These are phyloP conservation scores for Alliaria petiolata DNA, from an alignment of 345 rosid species.

Conservation along the genomic window DNA sequence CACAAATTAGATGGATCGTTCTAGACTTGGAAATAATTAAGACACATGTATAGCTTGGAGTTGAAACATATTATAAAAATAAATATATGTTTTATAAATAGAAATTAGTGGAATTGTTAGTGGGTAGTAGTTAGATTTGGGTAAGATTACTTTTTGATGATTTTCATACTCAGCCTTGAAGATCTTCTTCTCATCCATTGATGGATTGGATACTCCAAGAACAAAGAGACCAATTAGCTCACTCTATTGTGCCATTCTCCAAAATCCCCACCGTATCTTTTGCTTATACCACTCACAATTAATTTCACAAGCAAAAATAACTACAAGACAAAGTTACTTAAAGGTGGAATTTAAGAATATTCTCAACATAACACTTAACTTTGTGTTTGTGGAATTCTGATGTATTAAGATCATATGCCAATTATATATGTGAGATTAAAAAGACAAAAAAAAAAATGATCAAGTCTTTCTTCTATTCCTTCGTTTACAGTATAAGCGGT, in stretches of 20 bases:
- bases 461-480: neutral
- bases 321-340: conserved; percentile 11
- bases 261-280: conserved; percentile 14
- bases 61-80: neutral
- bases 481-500: neutral
- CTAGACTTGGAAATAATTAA: conserved; percentile 14
- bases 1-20: conserved; percentile 3
- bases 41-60: conserved; percentile 24
- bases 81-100: neutral
- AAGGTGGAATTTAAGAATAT: conserved; percentile 22
- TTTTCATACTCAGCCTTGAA: conserved; percentile 23
- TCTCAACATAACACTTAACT: conserved; percentile 5
- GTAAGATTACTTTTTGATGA: conserved; percentile 25
- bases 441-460: too few species aligned
- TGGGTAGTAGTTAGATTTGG: conserved; percentile 37
- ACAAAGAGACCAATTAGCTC: conserved; percentile 25
- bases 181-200: conserved; percentile 36
- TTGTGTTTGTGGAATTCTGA: neutral
- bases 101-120: conserved; percentile 31
- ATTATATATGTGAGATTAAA: neutral
- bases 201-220: conserved; percentile 29
- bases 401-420: neutral
- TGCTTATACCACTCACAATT: conserved; percentile 23
- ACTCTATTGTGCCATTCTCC: conserved; percentile 27
- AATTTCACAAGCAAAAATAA: conserved; percentile 1